Conservation (phyloP, 257 asterid genomes). For the Handroanthus guayacan region DNA sequence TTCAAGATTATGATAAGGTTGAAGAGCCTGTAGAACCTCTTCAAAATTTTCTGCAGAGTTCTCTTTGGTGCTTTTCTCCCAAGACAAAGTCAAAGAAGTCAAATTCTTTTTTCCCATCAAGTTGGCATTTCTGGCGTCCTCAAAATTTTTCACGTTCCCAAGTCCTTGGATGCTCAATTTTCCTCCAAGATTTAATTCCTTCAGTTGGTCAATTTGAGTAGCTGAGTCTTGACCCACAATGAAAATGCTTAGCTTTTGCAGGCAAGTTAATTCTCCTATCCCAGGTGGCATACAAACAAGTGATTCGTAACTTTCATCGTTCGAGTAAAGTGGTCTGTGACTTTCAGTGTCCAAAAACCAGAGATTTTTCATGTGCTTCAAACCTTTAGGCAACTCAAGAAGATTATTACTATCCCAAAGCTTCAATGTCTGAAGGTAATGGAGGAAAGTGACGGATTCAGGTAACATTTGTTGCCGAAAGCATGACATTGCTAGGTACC, state of each 20-base stretch:
- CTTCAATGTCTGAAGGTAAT: slow-evolving; percentile 39
- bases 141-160: too few relatives aligned
- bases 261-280: slow-evolving; percentile 24
- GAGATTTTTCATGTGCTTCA: slow-evolving; percentile 38
- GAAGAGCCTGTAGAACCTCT: slow-evolving; percentile 39
- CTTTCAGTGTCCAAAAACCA: slow-evolving; percentile 22
- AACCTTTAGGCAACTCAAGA: slow-evolving; percentile 35
- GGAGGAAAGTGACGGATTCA: slow-evolving; percentile 31
- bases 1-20: slow-evolving; percentile 37
- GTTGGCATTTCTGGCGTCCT: too few relatives aligned
- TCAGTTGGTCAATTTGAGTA: slow-evolving; percentile 37
- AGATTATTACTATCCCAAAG: background rate
- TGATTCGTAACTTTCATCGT: background rate
- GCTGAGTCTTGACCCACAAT: slow-evolving; percentile 40
- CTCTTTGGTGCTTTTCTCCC: background rate
- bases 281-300: slow-evolving; percentile 41
- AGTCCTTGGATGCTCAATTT: too few relatives aligned
- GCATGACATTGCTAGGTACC: slow-evolving; percentile 24
- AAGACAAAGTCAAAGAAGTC: background rate
- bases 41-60: slow-evolving; percentile 20
- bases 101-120: too few relatives aligned
- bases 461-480: background rate
- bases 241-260: slow-evolving; percentile 35
- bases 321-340: too few relatives aligned
- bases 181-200: slow-evolving; percentile 35